Base-by-base conservation (phyloP, 345 rosid species). In the Arabis alpina region DNA sequence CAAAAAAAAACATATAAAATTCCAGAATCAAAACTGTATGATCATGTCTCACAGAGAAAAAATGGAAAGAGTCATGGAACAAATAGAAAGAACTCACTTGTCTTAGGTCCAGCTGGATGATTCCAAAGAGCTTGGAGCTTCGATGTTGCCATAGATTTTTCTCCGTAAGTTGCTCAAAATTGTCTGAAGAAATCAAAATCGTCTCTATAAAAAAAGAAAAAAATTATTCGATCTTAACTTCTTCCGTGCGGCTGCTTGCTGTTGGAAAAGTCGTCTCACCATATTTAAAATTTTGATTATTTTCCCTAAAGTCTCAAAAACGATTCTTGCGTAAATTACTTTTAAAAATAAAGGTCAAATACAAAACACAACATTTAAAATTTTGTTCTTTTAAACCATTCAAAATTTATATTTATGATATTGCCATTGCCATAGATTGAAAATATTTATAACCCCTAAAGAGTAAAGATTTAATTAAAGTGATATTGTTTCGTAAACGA, bases 61-160 rank as follows among this genome's bases (percentile, higher is more conserved):
- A 68, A 39, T 47, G 12, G 39, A 56, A 57, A 45, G 1, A 23
- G 48, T 53, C 42, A 68, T 8, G 11, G 7, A 69, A 58, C 32
- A 70, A 37, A 56, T 32, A 6, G 10, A 67, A 69, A 65, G 5
- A 15, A 79, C 88, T 82, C 51, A 88, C 97, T 88, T 73, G 98
- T 92, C 74, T 90, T 88, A 42, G 98, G 98, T 62, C 98, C 98
- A 1, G 98, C 98, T 0, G 92, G 98, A 71, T 89, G 96, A 79
- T 86, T 92, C 98, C 96, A 92, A 11, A 89, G 80, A 61, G 96
- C 91, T 74, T 90, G 87, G 23, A 92, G 86, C 88, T 87, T 90
- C 19, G 98, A 88, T 6, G 86, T 36, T 16, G 23, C 50, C 65
- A 69, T 68, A 7, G 34, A 48, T 64, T 64, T 28, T 39, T 58